These are phyloP conservation scores for Macrocybe gigantea DNA, from an alignment of 768 basidiomycete species.

Conservation along the genomic window DNA sequence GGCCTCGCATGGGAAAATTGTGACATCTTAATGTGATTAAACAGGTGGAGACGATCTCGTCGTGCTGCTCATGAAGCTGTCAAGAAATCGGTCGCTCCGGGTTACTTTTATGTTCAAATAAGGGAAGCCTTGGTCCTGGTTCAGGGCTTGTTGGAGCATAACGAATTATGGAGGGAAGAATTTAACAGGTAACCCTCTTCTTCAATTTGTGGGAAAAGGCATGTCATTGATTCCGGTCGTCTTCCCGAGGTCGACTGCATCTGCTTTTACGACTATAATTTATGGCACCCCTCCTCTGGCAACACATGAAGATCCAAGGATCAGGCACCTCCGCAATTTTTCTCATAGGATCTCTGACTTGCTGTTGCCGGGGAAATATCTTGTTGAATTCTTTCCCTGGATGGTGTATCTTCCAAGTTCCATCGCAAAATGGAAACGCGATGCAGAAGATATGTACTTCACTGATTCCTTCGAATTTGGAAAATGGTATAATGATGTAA, in stretches of 20 bases:
- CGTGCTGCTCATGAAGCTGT: conserved; percentile 13
- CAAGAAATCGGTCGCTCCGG: background rate
- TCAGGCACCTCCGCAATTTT: background rate
- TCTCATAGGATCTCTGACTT: background rate
- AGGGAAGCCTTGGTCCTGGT: conserved; percentile 3
- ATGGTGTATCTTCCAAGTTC: background rate
- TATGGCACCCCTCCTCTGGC: conserved; percentile 2
- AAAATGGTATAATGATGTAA: background rate
- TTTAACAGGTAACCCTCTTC: conserved; percentile 1
- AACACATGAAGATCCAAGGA: conserved; percentile 1
- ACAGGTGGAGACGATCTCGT: conserved; percentile 12
- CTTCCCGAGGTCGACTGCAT: background rate
- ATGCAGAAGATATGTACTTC: background rate
- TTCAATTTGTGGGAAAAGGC: background rate
- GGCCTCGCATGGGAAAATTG: background rate
- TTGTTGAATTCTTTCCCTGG: conserved; percentile 4
- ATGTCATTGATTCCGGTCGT: background rate
- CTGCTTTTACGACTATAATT: conserved; percentile 1
- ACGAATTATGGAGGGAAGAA: conserved; percentile 2
- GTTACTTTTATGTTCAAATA: background rate
- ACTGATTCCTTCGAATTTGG: background rate
- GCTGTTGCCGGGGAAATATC: background rate
- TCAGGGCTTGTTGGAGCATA: conserved; percentile 2
- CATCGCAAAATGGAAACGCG: conserved; percentile 1
- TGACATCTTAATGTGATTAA: background rate